These are phyloP conservation scores for Cutaneotrichosporon cavernicola DNA, from an alignment of 1,284 basidiomycete species.

Conservation along the genomic window DNA sequence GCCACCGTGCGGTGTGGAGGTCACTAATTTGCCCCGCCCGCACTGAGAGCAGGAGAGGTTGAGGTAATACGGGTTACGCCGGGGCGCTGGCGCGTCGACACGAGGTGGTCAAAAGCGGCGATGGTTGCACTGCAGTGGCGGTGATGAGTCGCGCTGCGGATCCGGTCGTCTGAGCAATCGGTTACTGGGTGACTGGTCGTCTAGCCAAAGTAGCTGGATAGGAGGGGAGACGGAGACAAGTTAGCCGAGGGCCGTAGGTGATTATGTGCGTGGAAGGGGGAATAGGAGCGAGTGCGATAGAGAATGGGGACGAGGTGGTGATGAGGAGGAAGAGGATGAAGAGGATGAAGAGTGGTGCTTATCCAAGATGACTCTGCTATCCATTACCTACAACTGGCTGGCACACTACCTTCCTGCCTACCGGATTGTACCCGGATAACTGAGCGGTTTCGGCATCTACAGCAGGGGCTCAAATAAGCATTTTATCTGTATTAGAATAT, in stretches of 20 bases:
- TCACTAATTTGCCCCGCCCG: neutral
- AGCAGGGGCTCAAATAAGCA: neutral
- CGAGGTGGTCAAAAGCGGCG: neutral
- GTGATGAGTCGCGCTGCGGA: neutral
- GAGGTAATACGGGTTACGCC: neutral
- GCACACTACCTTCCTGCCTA: neutral
- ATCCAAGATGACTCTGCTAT: too few relatives aligned
- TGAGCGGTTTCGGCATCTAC: neutral
- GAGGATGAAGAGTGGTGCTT: too few relatives aligned
- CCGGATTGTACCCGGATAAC: neutral
- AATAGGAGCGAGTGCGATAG: too few relatives aligned
- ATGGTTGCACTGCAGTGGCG: neutral
- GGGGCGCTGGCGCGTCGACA: slow-evolving; percentile 3
- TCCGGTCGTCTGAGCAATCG: slow-evolving; percentile 5
- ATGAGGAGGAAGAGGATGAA: too few relatives aligned
- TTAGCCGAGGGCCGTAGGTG: neutral
- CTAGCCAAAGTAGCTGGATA: neutral
- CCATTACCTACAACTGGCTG: too few relatives aligned
- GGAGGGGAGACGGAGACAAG: neutral
- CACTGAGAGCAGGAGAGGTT: neutral
- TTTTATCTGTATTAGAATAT: neutral
- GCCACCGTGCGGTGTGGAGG: neutral
- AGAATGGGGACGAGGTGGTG: too few relatives aligned
- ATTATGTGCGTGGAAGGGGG: too few relatives aligned
- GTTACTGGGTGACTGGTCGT: neutral